Evolutionary conservation across 177 flowering plant species (phyloP).

Genomic region (Vitis hybrid): DNA sequence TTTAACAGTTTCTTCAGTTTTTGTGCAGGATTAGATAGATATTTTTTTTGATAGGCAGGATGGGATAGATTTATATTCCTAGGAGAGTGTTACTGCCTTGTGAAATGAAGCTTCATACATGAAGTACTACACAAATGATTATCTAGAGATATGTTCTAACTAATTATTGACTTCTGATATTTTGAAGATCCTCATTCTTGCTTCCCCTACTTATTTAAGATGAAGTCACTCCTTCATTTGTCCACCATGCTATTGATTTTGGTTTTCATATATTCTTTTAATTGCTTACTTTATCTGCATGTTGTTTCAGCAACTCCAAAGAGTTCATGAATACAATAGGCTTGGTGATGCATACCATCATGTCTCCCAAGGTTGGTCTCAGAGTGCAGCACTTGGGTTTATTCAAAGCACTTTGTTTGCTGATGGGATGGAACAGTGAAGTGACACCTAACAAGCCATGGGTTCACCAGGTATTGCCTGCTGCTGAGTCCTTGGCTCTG

Average conservation of each 20-base stretch:
- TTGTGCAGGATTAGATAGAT: too few relatives aligned
- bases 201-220: background rate
- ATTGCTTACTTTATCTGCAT: too few relatives aligned
- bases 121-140: background rate
- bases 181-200: background rate
- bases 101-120: background rate
- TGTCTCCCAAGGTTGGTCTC: constrained; percentile 10
- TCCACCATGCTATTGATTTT: background rate
- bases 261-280: background rate
- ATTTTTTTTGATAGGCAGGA: too few relatives aligned
- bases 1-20: too few relatives aligned
- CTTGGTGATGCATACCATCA: constrained; percentile 32
- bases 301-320: too few relatives aligned
- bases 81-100: background rate
- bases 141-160: background rate
- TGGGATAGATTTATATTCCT: background rate
- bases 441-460: constrained; percentile 25
- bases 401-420: constrained; percentile 38
- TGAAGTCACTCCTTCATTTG: background rate
- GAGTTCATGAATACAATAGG: constrained; percentile 22
- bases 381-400: constrained; percentile 41
- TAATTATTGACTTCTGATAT: background rate
- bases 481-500: constrained; percentile 37
- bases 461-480: constrained; percentile 29
- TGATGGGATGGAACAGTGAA: constrained; percentile 38